Evolutionary conservation across 495 filamentous ascomycete species (phyloP), one percentile per base, ranked within the genome.

Genomic region (Aspergillus egyptiacus): DNA sequence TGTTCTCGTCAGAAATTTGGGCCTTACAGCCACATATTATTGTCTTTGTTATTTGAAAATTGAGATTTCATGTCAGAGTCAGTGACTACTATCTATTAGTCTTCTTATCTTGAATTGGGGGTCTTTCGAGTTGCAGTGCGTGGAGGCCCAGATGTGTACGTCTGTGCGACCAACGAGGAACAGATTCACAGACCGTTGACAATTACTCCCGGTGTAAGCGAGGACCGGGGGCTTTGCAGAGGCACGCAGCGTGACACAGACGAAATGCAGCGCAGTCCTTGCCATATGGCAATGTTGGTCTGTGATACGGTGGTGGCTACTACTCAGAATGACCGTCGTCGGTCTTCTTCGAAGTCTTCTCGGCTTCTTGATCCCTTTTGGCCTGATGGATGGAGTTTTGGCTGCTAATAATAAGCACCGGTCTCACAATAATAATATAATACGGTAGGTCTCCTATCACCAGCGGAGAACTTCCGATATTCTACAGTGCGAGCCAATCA

Each of bases 91-190:
- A n/a, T n/a, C n/a, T n/a, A n/a, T n/a, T n/a, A n/a, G n/a, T n/a
- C n/a, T n/a, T n/a, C n/a, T n/a, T n/a, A n/a, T n/a, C n/a, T n/a
- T n/a, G n/a, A n/a, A n/a, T n/a, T n/a, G n/a, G n/a, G n/a, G n/a
- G n/a, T n/a, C n/a, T n/a, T n/a, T n/a, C n/a, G 19, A 43, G 28
- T 18, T 33, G 41, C 41, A 44, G 41, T 22, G 6, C n/a, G 15
- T 18, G 15, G 5, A 24, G 39, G 39, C 39, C 17, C 40, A 31
- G 25, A n/a, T 5, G 10, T 5, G 31, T 30, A 15, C 39, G 8
- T 42, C 23, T 19, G 28, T 44, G 9, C 17, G 9, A 33, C 41
- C 41, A 44, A 44, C 41, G 41, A 44, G 41, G 28, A 13, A 31
- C 28, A 31, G n/a, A 20, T 23, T n/a, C 20, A 14, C 28, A 15